Base-by-base conservation (phyloP, 257 asterid genomes). In the Anisodus tanguticus region DNA sequence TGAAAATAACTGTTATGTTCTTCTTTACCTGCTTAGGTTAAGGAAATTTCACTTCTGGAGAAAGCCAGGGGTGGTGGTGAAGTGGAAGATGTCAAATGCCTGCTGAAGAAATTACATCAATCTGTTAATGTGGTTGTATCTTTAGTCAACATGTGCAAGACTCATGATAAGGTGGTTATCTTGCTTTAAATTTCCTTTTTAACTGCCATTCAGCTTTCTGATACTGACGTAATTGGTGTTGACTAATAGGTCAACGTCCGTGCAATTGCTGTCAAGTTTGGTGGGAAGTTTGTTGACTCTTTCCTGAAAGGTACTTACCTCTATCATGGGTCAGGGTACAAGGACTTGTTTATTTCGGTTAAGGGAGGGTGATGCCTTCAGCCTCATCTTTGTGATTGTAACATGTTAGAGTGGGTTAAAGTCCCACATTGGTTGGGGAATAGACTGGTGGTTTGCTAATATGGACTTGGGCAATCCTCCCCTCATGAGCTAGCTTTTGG, bases 251-350 rank as follows among this genome's bases (percentile, higher is more conserved):
- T 94, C 86, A 91, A 86, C 47, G 88, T 94, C 88, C 98, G 84
- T 78, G 93, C 91, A 76, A 90, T 92, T 94, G 95, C 97, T 81
- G 93, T 94, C 88, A 94, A 93, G 90, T 92, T 92, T 85, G 97
- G 97, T 11, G 97, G 98, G 87, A 94, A 92, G 91, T 94, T 90
- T 90, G 86, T 94, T 17, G 97, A 94, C 85, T 86, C 95, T 88
- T 94, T 94, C 87, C 97, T 94, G 67, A 94, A 87, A 94, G 97
- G 98, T 94, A 86, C 68, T 64, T 74, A 76, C 62, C 19, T 74
- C 80, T 47, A 45, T 19, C 59, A 72, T 26, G 41, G 80, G 59
- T 45, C 80, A 72, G 59, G 80, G 59, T 74, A 74, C 80, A 74
- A 11, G 41, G 63, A 6, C 63, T 26, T 53, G 41, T 13, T 51